Evolutionary conservation across 108 stramenopile species (phyloP), one percentile per base, ranked within the genome.

Genomic region (Cyclotella choctawhatcheeana): DNA sequence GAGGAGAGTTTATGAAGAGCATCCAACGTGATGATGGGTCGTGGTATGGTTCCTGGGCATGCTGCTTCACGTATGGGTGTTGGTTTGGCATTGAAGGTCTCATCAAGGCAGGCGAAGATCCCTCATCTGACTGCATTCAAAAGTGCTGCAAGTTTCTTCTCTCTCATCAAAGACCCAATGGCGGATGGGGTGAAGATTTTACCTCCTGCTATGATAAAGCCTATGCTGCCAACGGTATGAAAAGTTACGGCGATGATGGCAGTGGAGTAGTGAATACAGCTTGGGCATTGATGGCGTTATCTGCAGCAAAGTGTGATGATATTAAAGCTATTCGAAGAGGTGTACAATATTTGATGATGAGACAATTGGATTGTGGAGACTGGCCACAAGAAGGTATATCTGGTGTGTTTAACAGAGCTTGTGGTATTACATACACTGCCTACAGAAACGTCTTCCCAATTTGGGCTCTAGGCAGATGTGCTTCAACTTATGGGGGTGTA

Each of bases 121-220:
- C 66, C 5, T 65, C 77, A 43, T 92, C 91, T 2, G 64, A 62
- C 51, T 58, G 65, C 25, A 90, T 97, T 50, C 44, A 60, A 33
- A 88, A 81, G 53, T 84, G 82, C 54, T 87, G 89, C 31, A 40
- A 76, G 24, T 95, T 90, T 77, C 66, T 96, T 1, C 70, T 93
- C 22, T 76, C 78, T 5, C 81, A 93, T 13, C 97, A 98, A 69
- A 81, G 92, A 50, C 64, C 83, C 7, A 98, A 99, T 67, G 99
- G 99, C 16, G 99, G 98, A 22, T 99, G 99, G 99, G 99, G 99
- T 27, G 99, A 99, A 84, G 94, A 94, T 58, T 99, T 98, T 69
- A 95, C 97, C 6, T 89, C 93, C 12, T 97, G 99, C 67, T 97
- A 97, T 66, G 92, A 97, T 81, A 99, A 99, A 82, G 91, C 82